Base-by-base conservation (phyloP, 179 eudicot genomes). In the Silene vulgaris region DNA sequence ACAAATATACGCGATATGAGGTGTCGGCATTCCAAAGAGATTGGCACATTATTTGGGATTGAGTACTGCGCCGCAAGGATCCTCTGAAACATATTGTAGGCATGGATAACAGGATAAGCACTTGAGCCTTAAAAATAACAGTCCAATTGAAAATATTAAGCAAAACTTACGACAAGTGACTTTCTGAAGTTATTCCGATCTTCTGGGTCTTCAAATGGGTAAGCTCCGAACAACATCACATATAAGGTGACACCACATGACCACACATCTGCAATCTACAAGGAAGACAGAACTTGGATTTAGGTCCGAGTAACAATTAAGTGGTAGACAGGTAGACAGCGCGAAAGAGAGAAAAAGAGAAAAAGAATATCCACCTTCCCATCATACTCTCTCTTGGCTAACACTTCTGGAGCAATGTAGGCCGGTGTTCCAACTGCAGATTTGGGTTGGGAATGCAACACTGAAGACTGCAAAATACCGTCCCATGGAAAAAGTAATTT, bases 201-300 rank as follows among this genome's bases (percentile, higher is more conserved):
- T 2, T 76, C 76, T 3, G 90, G 94, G 75, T 92, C 97, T 82
- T 87, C 92, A 75, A 90, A 92, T 11, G 97, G 96, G 80, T 92
- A 92, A 52, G 87, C 89, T 65, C 96, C 97, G 32, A 92, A 87
- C 21, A 90, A 72, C 97, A 92, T 92, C 72, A 90, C 94, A 78
- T 85, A 92, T 69, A 90, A 81, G 57, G 97, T 90, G 67, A 92
- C 97, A 65, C 97, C 96, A 77, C 92, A 89, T 21, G 95, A 93
- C 98, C 98, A 93, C 72, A 92, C 94, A 88, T 92, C 97, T 77
- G 96, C 94, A 84, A 92, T 78, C 96, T 93, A 79, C 74, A 69
- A 57, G 67, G 64, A 78, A 26, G 73, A 82, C 74, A 63, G 40
- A 12, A 37, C 69, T 74, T 69, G 29, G 23, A 2, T 63, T 69